These are phyloP conservation scores for Kitagawia praeruptora DNA, from an alignment of 129 eudicot species.

Conservation along the genomic window DNA sequence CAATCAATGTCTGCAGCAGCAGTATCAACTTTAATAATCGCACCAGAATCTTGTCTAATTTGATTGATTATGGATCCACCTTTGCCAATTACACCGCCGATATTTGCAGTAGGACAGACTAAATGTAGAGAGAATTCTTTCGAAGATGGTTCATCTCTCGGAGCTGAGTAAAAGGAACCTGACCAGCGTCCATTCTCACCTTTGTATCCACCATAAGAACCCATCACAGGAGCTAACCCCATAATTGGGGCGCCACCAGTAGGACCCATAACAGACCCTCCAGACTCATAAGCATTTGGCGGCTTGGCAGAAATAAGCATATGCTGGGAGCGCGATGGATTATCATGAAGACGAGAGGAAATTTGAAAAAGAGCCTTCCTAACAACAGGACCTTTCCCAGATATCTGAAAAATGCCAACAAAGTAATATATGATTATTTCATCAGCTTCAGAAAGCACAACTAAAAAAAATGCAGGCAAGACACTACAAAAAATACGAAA, in stretches of 20 bases:
- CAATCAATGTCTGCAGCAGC: conserved; percentile 80
- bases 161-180: conserved; percentile 52
- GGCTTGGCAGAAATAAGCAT: conserved; percentile 52
- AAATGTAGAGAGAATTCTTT: conserved; percentile 79
- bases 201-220: conserved; percentile 87
- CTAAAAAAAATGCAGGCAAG: neutral
- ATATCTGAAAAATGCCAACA: conserved; percentile 34
- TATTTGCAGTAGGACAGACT: conserved; percentile 79
- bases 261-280: conserved; percentile 61
- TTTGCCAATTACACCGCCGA: conserved; percentile 95
- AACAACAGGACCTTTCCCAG: conserved; percentile 78
- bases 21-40: conserved; percentile 77
- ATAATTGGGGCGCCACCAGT: conserved; percentile 57
- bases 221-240: conserved; percentile 62
- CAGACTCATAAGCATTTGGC: conserved; percentile 41
- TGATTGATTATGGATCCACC: conserved; percentile 86
- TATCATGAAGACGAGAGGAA: conserved; percentile 77
- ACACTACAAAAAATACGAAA: neutral
- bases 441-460: neutral
- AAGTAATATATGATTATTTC: neutral
- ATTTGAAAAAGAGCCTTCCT: conserved; percentile 80
- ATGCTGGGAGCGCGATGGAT: conserved; percentile 88
- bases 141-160: conserved; percentile 56
- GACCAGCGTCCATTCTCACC: conserved; percentile 79
- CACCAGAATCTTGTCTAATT: conserved; percentile 88